Evolutionary conservation across 2,329 filamentous ascomycete species (phyloP).

Genomic region (Aspergillus floridensis): DNA sequence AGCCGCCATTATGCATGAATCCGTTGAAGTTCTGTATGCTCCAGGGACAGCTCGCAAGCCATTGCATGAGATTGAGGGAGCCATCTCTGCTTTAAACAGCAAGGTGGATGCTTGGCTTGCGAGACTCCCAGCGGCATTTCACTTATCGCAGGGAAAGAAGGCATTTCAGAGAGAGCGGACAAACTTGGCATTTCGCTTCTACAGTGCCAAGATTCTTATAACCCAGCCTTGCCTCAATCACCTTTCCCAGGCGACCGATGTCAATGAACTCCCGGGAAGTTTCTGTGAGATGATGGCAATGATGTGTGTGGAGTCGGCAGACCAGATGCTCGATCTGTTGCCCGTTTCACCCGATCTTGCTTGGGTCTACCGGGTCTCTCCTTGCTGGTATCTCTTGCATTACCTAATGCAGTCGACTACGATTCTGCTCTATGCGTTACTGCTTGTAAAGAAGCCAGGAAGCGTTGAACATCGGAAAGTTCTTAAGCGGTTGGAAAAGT

Average conservation of each 20-base stretch:
- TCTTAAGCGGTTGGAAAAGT: conserved; percentile 33
- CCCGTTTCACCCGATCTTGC: conserved; percentile 33
- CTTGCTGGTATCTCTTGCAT: conserved; percentile 44
- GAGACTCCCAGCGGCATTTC: conserved; percentile 38
- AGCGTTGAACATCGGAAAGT: conserved; percentile 29
- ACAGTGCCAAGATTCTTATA: conserved; percentile 44
- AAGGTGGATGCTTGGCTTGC: conserved; percentile 40
- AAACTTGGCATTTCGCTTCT: conserved; percentile 42
- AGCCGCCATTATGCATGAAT: conserved; percentile 34
- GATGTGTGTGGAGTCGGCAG: conserved; percentile 38
- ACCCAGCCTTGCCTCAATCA: conserved; percentile 45
- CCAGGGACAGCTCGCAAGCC: conserved; percentile 34
- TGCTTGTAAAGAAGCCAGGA: conserved; percentile 32
- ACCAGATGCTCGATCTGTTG: conserved; percentile 35
- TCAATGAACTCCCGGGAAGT: conserved; percentile 24
- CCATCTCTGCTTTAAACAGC: conserved; percentile 34
- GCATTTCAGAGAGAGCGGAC: conserved; percentile 34
- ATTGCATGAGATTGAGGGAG: conserved; percentile 37
- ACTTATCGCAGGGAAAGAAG: conserved; percentile 29
- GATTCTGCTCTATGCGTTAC: conserved; percentile 37
- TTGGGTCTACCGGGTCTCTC: conserved; percentile 31
- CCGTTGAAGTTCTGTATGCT: conserved; percentile 40
- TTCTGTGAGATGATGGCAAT: conserved; percentile 36
- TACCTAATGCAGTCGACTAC: conserved; percentile 41
- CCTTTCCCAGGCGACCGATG: conserved; percentile 29